Conservation (phyloP, 1,139 yeast species). For the Nakaseomyces sp. region DNA sequence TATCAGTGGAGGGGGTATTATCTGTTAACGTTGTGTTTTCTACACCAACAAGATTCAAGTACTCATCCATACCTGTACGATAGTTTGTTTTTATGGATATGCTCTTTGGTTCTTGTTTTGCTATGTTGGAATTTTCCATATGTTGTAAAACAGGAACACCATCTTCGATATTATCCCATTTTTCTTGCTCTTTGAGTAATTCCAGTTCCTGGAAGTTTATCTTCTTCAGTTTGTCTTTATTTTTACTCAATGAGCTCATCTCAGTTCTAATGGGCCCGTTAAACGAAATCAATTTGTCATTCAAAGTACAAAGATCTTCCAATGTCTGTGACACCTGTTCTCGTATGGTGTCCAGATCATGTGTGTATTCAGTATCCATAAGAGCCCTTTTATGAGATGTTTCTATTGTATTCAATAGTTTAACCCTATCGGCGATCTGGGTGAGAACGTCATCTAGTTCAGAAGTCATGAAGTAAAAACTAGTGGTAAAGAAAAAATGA, state of each 20-base stretch:
- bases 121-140: background rate
- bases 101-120: background rate
- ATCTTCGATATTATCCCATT: background rate
- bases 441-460: slow-evolving; percentile 19
- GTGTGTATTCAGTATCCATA: slow-evolving; percentile 13
- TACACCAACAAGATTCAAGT: slow-evolving; percentile 23
- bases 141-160: background rate
- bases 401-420: slow-evolving; percentile 16
- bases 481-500: no score
- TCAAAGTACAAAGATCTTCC: slow-evolving; percentile 22
- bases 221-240: slow-evolving; percentile 13
- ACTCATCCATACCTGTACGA: slow-evolving; percentile 17
- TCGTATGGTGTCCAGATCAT: slow-evolving; percentile 19
- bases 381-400: slow-evolving; percentile 19
- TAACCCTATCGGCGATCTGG: slow-evolving; percentile 19
- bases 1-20: background rate
- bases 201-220: slow-evolving; percentile 7
- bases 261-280: slow-evolving; percentile 24
- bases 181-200: background rate
- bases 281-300: slow-evolving; percentile 20
- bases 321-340: slow-evolving; percentile 24
- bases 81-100: slow-evolving; percentile 16
- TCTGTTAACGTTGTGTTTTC: slow-evolving; percentile 15
- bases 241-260: slow-evolving; percentile 12
- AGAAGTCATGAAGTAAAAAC: slow-evolving; percentile 11